Evolutionary conservation across 805 yeast species (phyloP), one percentile per base, ranked within the genome.

Genomic region (Phaffomyces opuntiae): DNA sequence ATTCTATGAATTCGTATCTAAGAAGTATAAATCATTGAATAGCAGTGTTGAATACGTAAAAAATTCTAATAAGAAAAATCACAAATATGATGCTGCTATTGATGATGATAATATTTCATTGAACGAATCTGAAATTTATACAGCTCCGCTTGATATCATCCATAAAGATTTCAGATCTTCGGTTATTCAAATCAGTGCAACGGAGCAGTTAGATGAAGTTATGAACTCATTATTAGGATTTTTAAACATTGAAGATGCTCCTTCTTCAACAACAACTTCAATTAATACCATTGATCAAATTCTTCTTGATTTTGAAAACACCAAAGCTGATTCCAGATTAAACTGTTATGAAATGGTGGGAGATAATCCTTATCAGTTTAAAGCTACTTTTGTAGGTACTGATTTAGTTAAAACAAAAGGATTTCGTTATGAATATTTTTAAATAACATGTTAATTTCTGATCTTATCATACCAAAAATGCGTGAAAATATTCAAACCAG

Each of bases 91-190:
- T 35, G 7, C 34, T 4, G n/a, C 25, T 1, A 40, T 35, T 34
- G 43, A 35, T 25, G 43, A 40, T 26, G 38, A 40, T 17, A 40
- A 40, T 14, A 5, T 40, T 13, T 40, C 43, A 6, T 13, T 14
- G 1, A 8, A 5, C 16, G 17, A 16, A 16, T 33, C 36, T 29
- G 31, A 29, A 11, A 9, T 11, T 29, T 8, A 29, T 29, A 29
- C 31, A 29, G 13, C 13, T 11, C 31, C 13, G 9, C 31, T 9
- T 9, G 9, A 29, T 1, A 29, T 29, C 31, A 12, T 11, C 8
- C 29, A 27, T 27, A 3, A 9, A 27, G 12, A 9, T 27, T 27
- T 9, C 2, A 33, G 7, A 6, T 33, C 14, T 33, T 16, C 19
- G 11, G 17, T 16, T n/a, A 5, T 8, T 8, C n/a, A 33, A 33